Evolutionary conservation across 2,329 filamentous ascomycete genomes (phyloP).

Genomic region (Annulohypoxylon truncatum): DNA sequence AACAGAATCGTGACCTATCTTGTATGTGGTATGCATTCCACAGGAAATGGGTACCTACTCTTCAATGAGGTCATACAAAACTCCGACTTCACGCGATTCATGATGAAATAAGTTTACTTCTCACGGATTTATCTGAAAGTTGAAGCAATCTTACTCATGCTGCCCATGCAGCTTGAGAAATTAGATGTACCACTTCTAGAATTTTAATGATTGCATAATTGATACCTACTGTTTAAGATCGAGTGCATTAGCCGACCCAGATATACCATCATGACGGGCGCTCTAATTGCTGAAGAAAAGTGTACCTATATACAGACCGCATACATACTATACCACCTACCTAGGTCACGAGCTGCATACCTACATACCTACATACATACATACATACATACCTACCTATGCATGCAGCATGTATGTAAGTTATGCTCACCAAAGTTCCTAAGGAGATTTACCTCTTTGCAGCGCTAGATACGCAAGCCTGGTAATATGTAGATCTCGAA

Average conservation of each 20-base stretch:
- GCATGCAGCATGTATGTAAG: background rate
- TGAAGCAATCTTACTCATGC: constrained; percentile 9
- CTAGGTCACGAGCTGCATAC: no score
- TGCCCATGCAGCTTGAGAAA: constrained; percentile 11
- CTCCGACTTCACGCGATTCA: background rate
- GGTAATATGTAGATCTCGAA: constrained; percentile 26
- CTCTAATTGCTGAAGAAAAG: background rate
- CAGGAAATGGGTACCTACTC: background rate
- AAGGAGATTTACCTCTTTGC: background rate
- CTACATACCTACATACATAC: no score
- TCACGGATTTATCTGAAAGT: background rate
- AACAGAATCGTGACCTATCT: background rate
- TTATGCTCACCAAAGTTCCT: background rate
- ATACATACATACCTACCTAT: no score
- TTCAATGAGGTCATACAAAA: background rate
- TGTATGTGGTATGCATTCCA: background rate
- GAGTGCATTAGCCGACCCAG: background rate
- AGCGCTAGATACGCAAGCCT: constrained; percentile 1
- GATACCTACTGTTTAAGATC: background rate
- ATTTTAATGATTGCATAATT: constrained; percentile 2
- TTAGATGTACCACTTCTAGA: constrained; percentile 8
- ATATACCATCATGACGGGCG: constrained; percentile 4
- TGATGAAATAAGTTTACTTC: background rate
- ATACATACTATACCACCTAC: no score
- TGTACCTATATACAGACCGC: background rate